Evolutionary conservation across 2,329 filamentous ascomycete species (phyloP).

Genomic region (Ophiosphaerella herpotricha): DNA sequence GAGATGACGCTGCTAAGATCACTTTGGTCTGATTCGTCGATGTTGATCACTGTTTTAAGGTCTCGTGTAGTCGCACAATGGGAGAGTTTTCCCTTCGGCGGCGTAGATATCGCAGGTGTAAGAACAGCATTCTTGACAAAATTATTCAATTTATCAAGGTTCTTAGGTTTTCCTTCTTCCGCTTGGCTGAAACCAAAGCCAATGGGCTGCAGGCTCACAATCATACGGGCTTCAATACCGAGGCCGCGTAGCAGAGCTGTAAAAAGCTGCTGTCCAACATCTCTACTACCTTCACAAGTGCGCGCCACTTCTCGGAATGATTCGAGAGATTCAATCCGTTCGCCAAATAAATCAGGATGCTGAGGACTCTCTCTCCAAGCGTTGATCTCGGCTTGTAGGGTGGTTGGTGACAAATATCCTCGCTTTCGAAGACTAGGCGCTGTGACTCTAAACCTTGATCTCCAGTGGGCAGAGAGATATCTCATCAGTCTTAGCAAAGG

Average conservation of each 20-base stretch:
- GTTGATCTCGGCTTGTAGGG: constrained; percentile 73
- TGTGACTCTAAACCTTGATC: constrained; percentile 76
- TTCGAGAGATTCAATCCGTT: constrained; percentile 68
- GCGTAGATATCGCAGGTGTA: not conserved
- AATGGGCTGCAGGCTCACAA: constrained; percentile 81
- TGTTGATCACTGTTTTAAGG: constrained; percentile 5
- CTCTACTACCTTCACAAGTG: constrained; percentile 77
- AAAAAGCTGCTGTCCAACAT: constrained; percentile 87
- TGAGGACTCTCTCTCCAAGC: constrained; percentile 67
- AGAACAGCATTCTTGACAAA: not conserved
- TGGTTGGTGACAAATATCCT: constrained; percentile 81
- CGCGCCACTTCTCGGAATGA: constrained; percentile 73
- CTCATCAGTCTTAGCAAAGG: constrained; percentile 78
- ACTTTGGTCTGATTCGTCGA: constrained; percentile 49
- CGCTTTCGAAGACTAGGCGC: constrained; percentile 83
- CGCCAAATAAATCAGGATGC: constrained; percentile 72
- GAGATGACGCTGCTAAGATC: constrained; percentile 50
- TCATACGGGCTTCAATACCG: constrained; percentile 80
- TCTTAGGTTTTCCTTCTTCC: constrained; percentile 71
- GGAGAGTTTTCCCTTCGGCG: constrained; percentile 8
- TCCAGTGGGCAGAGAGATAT: constrained; percentile 84
- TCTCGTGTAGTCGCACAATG: constrained; percentile 9
- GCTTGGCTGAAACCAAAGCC: constrained; percentile 90
- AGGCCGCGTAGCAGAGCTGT: constrained; percentile 81
- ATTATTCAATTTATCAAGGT: constrained; percentile 27